These are phyloP conservation scores for Fusarium brachygibbosum DNA, from an alignment of 2,329 filamentous ascomycete genomes.

Conservation along the genomic window DNA sequence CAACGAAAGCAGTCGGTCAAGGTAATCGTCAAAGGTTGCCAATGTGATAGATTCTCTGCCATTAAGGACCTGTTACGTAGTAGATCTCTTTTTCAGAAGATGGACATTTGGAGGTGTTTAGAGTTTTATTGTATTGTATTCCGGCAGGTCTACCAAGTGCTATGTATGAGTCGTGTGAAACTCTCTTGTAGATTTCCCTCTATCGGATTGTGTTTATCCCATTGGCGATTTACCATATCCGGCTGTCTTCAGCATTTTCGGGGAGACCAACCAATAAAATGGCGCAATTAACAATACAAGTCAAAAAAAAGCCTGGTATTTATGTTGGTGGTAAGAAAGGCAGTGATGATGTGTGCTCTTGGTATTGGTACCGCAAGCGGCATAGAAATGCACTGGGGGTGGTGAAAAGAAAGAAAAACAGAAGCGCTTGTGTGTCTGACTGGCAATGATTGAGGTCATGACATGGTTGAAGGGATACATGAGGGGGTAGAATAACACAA, in stretches of 20 bases:
- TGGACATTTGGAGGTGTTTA: constrained; percentile 2
- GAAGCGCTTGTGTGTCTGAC: background rate
- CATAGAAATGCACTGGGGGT: constrained; percentile 8
- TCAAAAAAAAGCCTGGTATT: constrained; percentile 10
- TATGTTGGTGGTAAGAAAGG: constrained; percentile 18
- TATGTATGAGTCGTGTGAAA: constrained; percentile 24
- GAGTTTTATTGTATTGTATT: constrained; percentile 27
- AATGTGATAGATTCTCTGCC: background rate
- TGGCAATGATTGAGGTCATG: background rate
- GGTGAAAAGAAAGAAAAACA: background rate
- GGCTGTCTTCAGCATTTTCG: constrained; percentile 1
- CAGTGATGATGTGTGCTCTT: constrained; percentile 12
- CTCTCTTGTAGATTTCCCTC: constrained; percentile 7
- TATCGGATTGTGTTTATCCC: background rate
- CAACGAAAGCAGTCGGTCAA: background rate
- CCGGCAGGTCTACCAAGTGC: constrained; percentile 23
- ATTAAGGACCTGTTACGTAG: background rate
- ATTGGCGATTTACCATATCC: constrained; percentile 6
- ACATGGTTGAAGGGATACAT: constrained; percentile 17
- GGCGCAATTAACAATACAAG: constrained; percentile 10
- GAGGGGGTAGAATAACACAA: constrained; percentile 9
- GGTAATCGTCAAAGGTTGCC: background rate
- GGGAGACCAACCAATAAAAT: background rate
- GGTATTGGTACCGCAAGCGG: constrained; percentile 28
- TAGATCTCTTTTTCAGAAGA: background rate